Evolutionary conservation across 345 rosid genomes (phyloP).

Genomic region (Ricinus communis): DNA sequence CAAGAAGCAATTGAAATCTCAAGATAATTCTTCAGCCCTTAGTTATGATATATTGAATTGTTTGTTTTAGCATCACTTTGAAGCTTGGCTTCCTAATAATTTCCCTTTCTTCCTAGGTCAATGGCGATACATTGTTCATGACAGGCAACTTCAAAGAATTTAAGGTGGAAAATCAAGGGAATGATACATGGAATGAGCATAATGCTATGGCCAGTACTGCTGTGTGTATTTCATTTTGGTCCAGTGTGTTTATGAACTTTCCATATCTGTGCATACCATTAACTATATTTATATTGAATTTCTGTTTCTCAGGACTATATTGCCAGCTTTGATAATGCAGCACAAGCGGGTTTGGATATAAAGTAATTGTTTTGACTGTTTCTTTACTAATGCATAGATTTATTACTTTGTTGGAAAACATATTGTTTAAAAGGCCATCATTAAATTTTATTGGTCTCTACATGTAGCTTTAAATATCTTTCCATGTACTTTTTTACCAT

Average conservation of each 20-base stretch:
- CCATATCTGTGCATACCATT: not conserved
- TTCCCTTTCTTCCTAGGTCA: slow-evolving; percentile 57
- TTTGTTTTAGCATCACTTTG: not conserved
- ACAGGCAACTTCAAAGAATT: slow-evolving; percentile 85
- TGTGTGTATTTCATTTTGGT: slow-evolving; percentile 41
- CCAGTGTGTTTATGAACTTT: slow-evolving; percentile 1
- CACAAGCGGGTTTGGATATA: slow-evolving; percentile 58
- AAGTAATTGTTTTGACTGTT: slow-evolving; percentile 51
- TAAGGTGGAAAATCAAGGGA: slow-evolving; percentile 64
- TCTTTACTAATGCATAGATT: not conserved
- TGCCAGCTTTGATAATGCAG: slow-evolving; percentile 68
- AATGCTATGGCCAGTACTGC: slow-evolving; percentile 84
- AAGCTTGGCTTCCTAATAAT: slow-evolving; percentile 17
- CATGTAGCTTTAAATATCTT: not conserved
- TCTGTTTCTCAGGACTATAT: slow-evolving; percentile 71
- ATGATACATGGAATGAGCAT: slow-evolving; percentile 77
- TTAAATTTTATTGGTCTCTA: not conserved
- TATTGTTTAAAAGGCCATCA: not conserved
- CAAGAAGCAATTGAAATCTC: not conserved
- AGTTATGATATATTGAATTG: not conserved
- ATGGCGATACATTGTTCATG: slow-evolving; percentile 92
- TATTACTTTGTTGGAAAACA: slow-evolving; percentile 7
- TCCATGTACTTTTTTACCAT: not conserved
- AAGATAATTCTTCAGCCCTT: not conserved
- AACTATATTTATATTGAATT: slow-evolving; percentile 15